Evolutionary conservation across 495 filamentous ascomycete genomes (phyloP), one percentile per base, ranked within the genome.

Genomic region (Penicillium atrosanguineum): DNA sequence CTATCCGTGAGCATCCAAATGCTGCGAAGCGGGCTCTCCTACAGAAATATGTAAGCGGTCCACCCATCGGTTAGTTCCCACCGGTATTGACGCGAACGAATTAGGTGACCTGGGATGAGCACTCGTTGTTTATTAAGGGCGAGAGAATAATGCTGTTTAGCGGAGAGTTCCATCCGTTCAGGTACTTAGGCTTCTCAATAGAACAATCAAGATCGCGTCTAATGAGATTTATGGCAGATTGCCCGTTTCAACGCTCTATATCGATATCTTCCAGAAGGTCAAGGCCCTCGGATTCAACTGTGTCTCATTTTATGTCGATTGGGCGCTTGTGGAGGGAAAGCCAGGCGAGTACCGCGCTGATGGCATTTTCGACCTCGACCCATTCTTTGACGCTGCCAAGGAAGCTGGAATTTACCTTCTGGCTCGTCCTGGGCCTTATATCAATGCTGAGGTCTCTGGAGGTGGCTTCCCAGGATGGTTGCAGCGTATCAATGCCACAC

Each of bases 251-350:
- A 77, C 79, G 18, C 73, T 92, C 5, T 90, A 81, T 78, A 76
- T 86, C 39, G 89, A 92, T 62, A 64, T 92, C 28, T 84, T 94
- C 60, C 83, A 91, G 59, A 94, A 94, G 68, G 79, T 90, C 68
- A 89, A 84, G 66, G 86, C 87, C 23, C 63, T 89, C 0, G 89
- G 89, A 1, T 90, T 89, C 69, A 90, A 87, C 54, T 73, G 77
- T n/a, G 84, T 89, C 15, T 88, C 84, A 0, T 88, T 91, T 68
- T 90, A 91, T 60, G 69, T 83, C 15, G 77, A 90, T 57, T 93
- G 88, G 89, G 86, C 85, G n/a, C 68, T 91, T n/a, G 62, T 89
- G 1, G 88, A 93, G 68, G 88, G 87, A 26, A 82, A 87, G 51
- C 84, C 76, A 2, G 88, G 86, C 1, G 71, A 81, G 15, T 90